A percentile compares a stretch with the other conserved stretches of the same genome.
These are phyloP conservation scores for Melampsora larici-populina DNA, from an alignment of 1,284 basidiomycete genomes.

Conservation along the genomic window DNA sequence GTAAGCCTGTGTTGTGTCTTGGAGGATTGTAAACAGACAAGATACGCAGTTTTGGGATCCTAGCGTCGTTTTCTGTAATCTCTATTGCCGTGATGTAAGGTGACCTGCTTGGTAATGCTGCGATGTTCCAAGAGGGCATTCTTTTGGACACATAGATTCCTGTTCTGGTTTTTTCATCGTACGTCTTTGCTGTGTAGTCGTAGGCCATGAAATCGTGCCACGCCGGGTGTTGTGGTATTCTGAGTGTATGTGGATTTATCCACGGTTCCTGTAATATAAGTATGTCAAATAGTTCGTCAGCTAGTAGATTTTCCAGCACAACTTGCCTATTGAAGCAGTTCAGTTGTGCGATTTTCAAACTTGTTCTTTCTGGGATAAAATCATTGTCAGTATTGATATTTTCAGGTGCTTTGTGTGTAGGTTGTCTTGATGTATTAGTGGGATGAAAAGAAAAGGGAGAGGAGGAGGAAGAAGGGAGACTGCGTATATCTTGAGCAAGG, in stretches of 20 bases:
- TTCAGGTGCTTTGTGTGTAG: background rate
- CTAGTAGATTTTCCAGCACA: background rate
- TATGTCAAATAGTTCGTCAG: background rate
- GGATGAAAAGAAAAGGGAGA: background rate
- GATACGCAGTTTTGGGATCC: background rate
- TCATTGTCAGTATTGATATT: background rate
- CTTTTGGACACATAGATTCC: background rate
- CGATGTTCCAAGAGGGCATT: background rate
- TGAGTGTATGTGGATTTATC: background rate
- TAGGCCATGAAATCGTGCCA: background rate
- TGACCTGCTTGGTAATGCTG: background rate
- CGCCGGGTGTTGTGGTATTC: background rate
- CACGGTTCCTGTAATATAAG: background rate
- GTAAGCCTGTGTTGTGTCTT: background rate
- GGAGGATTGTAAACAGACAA: background rate
- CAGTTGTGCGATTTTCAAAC: background rate
- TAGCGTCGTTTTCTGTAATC: background rate
- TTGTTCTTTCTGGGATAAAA: background rate
- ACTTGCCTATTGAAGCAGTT: background rate
- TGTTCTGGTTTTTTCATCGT: background rate
- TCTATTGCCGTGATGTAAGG: background rate
- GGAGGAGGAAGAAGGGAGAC: background rate
- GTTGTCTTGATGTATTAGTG: background rate
- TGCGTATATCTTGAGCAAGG: background rate
- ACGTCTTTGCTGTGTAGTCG: background rate